A percentile compares a stretch with the other conserved stretches of the same genome.
phyloP scores from a whole-genome alignment of 495 filamentous ascomycete genomes.

The Extremus antarcticus region DNA sequence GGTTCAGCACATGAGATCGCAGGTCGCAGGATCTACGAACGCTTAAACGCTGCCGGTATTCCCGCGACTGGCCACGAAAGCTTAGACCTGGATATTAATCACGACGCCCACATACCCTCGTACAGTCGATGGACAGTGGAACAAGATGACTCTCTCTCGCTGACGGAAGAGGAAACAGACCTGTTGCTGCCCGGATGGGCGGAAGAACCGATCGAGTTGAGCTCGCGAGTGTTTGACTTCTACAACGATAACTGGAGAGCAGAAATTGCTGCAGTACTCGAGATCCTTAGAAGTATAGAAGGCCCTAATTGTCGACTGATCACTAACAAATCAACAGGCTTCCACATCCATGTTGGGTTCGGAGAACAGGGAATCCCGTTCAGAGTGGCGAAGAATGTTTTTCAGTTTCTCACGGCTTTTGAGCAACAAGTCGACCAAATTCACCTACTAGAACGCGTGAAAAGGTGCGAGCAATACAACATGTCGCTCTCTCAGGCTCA shows the following conservation, averaged over 20 bases:
- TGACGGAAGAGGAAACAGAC: neutral
- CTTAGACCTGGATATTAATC: neutral
- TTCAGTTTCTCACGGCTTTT: slow-evolving; percentile 30
- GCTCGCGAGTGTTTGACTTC: slow-evolving; percentile 2
- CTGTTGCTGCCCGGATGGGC: neutral
- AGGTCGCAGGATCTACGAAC: neutral
- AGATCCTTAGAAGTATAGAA: slow-evolving; percentile 3
- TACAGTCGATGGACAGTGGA: neutral
- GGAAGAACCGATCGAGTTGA: slow-evolving; percentile 5
- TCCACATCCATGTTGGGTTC: slow-evolving; percentile 35
- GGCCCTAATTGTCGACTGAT: slow-evolving; percentile 17
- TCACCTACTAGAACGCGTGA: slow-evolving; percentile 14
- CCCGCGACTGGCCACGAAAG: neutral
- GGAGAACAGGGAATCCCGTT: slow-evolving; percentile 20
- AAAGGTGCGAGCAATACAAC: neutral
- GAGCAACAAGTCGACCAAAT: slow-evolving; percentile 30
- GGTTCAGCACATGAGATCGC: too few species aligned
- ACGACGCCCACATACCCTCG: neutral
- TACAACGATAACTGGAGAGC: neutral
- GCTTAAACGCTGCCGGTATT: neutral
- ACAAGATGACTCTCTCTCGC: neutral
- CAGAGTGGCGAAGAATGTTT: slow-evolving; percentile 24
- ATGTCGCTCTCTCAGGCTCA: neutral
- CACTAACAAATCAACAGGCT: slow-evolving; percentile 27
- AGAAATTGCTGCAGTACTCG: slow-evolving; percentile 9